A percentile compares a stretch with the other conserved stretches of the same genome.
phyloP scores from a whole-genome alignment of 2,329 filamentous ascomycete genomes.

The Fusarium austroafricanum region DNA sequence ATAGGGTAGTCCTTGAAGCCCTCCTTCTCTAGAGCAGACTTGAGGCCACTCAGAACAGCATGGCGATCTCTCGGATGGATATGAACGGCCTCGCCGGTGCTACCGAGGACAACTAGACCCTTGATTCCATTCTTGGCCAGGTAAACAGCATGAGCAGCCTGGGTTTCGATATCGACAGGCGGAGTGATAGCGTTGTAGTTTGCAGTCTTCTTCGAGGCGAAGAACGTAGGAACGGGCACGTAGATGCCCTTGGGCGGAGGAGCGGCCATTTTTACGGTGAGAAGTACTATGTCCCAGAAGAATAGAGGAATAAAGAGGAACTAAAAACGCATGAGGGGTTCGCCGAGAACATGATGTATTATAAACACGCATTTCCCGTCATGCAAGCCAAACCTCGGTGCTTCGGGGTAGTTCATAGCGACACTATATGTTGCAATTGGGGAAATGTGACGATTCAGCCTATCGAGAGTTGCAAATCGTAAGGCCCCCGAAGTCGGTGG shows the following conservation, averaged over 20 bases:
- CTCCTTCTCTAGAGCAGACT: constrained; percentile 64
- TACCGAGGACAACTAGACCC: constrained; percentile 72
- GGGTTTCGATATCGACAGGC: constrained; percentile 67
- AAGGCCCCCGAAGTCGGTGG: constrained; percentile 16
- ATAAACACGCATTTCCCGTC: constrained; percentile 29
- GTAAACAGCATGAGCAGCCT: constrained; percentile 68
- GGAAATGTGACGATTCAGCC: constrained; percentile 12
- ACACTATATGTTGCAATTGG: constrained; percentile 27
- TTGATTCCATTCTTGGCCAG: constrained; percentile 69
- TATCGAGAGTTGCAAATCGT: constrained; percentile 15
- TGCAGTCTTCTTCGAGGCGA: constrained; percentile 57
- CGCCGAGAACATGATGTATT: constrained; percentile 28
- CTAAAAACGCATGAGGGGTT: constrained; percentile 25
- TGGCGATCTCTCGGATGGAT: constrained; percentile 68
- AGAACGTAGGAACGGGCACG: constrained; percentile 74
- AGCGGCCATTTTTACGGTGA: constrained; percentile 38
- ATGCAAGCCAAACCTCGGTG: constrained; percentile 33
- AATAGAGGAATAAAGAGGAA: not conserved
- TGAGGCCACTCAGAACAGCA: constrained; percentile 65
- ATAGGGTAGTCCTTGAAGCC: constrained; percentile 70
- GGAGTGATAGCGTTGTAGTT: constrained; percentile 59
- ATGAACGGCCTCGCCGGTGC: constrained; percentile 73
- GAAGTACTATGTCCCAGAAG: not conserved
- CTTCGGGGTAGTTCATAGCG: constrained; percentile 43
- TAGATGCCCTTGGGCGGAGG: constrained; percentile 66